phyloP scores from a whole-genome alignment of 2,329 filamentous ascomycete species.

The Diaporthe longicolla region DNA sequence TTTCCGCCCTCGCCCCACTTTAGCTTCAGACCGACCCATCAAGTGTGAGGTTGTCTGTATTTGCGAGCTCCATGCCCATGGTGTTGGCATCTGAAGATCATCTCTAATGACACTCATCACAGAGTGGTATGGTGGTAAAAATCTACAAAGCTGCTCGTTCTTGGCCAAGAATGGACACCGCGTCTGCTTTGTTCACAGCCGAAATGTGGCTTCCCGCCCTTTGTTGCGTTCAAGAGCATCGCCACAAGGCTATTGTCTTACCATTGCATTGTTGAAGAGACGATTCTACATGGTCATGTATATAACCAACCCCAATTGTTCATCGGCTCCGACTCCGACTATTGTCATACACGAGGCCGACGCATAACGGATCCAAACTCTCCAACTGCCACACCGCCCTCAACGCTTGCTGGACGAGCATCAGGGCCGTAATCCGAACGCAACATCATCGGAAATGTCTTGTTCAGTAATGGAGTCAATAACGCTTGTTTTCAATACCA shows the following conservation, averaged over 20 bases:
- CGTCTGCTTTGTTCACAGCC: slow-evolving; percentile 9
- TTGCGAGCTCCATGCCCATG: background rate
- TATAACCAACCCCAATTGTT: background rate
- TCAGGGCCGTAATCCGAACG: background rate
- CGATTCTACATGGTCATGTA: background rate
- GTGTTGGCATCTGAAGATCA: background rate
- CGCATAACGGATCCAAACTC: background rate
- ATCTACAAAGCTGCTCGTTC: slow-evolving; percentile 3
- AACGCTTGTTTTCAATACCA: background rate
- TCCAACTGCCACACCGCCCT: background rate
- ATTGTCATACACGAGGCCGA: background rate
- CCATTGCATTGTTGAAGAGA: background rate
- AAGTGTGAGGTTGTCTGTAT: background rate
- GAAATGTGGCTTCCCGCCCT: background rate
- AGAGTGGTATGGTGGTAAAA: background rate
- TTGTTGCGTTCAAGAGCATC: background rate
- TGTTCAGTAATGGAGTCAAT: background rate
- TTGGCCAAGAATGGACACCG: background rate
- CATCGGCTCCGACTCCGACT: background rate
- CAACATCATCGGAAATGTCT: background rate
- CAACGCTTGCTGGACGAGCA: background rate
- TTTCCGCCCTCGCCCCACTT: slow-evolving; percentile 18
- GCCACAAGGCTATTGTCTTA: slow-evolving; percentile 12
- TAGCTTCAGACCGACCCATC: background rate
- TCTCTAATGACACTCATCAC: background rate